Conservation (phyloP, 2,329 filamentous ascomycete genomes). For the Aspergillus hortae region DNA sequence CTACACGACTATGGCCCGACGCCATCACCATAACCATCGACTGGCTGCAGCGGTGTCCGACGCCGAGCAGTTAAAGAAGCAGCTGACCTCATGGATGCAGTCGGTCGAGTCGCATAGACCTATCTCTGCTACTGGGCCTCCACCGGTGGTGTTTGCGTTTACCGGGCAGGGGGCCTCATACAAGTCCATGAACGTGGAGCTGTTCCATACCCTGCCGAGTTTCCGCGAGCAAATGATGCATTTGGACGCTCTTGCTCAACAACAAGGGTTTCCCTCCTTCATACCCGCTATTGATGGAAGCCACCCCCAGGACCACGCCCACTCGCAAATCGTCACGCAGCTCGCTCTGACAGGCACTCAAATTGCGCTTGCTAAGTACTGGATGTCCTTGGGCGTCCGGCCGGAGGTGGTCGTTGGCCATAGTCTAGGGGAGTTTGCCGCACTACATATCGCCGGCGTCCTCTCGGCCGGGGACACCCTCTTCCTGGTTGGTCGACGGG, state of each 20-base stretch:
- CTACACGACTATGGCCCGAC: slow-evolving; percentile 62
- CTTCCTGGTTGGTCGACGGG: slow-evolving; percentile 67
- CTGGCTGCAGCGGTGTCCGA: no score
- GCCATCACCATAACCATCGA: slow-evolving; percentile 27
- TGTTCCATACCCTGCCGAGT: slow-evolving; percentile 19
- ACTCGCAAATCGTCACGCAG: slow-evolving; percentile 26
- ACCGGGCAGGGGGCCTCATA: slow-evolving; percentile 33
- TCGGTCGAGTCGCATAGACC: slow-evolving; percentile 53
- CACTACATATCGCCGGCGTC: slow-evolving; percentile 30
- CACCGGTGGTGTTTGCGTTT: slow-evolving; percentile 34
- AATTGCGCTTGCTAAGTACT: slow-evolving; percentile 37
- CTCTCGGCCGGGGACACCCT: slow-evolving; percentile 41
- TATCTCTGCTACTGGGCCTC: slow-evolving; percentile 21
- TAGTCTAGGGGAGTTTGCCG: slow-evolving; percentile 39
- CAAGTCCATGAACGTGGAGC: slow-evolving; percentile 21
- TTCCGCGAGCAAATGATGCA: slow-evolving; percentile 5
- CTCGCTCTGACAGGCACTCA: slow-evolving; percentile 36
- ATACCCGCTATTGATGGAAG: slow-evolving; percentile 18
- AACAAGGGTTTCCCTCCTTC: slow-evolving; percentile 25
- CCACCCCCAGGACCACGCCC: slow-evolving; percentile 36
- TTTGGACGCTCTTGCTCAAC: slow-evolving; percentile 19
- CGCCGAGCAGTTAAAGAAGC: no score
- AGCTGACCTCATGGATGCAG: background rate
- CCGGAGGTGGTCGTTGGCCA: slow-evolving; percentile 54
- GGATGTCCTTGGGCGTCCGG: slow-evolving; percentile 26